Evolutionary conservation across 345 rosid species (phyloP), one percentile per base, ranked within the genome.

Genomic region (Moricandia moricandioides): DNA sequence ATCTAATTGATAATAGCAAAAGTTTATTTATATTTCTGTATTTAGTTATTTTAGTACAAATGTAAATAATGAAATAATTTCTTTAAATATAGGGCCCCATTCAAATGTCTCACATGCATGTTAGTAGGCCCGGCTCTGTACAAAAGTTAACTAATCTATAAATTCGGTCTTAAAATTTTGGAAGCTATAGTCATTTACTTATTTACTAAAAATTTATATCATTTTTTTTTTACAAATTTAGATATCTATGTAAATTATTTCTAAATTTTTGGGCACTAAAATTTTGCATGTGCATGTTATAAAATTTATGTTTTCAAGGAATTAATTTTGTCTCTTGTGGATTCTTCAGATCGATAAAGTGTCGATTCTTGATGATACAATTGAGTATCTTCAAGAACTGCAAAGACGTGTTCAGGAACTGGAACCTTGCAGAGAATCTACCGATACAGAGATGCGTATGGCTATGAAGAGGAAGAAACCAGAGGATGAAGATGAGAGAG

Each of bases 361-460:
- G 35, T 83, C 93, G 0, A 83, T 91, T 74, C 88, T 96, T 74
- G 98, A 96, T 69, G 88, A 84, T 73, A 85, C 99, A 4, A 92
- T 96, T 33, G 81, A 82, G 66, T 89, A 88, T 68, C 80, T 92
- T 10, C 87, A 87, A 77, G 89, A 86, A 77, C 86, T 96, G 0
- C 88, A 83, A 71, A 92, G 77, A 77, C 85, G 84, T 51, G 91
- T 91, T 62, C 82, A 82, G 69, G 91, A 91, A 65, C 24, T 96
- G 70, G 89, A 89, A 79, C 78, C 91, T 29, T 68, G 79, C 61
- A 75, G 67, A 65, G 83, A 78, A 35, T 59, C 73, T 2, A 70
- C 78, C 0, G 94, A 83, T 10, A 69, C 39, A 11, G 88, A 76
- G 30, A 76, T 71, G 14, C 82, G 82, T 67, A 69, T 80, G 27